Base-by-base conservation (phyloP, 768 basidiomycete genomes). In the Lentinula boryana region DNA sequence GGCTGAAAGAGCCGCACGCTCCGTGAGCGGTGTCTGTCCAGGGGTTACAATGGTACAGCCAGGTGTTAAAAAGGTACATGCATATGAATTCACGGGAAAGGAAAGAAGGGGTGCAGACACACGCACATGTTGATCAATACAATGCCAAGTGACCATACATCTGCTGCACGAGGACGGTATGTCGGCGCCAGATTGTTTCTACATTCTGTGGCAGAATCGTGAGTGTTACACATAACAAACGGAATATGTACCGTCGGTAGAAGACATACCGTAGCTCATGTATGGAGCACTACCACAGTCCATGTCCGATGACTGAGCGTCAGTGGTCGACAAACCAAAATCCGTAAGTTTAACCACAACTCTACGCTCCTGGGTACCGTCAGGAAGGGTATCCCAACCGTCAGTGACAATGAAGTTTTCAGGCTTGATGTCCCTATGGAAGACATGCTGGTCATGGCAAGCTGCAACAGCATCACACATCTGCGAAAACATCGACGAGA, bases 221-320 rank as follows among this genome's bases (percentile, higher is more conserved):
- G 61, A 67, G 63, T 62, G 60, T 64, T 57, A 23, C 60, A 61
- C 33, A 58, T 61, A 38, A 35, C 46, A 51, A 36, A 21, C 31
- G 56, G 23, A 46, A 33, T 31, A 41, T 18, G 50, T 38, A 23
- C n/a, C 13, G 31, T 33, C 9, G 31, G 43, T 15, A 18, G 55
- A 63, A 64, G 55, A 76, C 89, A 63, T 66, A 93, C 93, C 93
- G 69, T 88, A 98, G 72, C 93, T 95, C 96, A 98, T 98, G 74
- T 98, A 98, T 0, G 96, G 96, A 56, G 95, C 94, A 72, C 94
- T 96, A 61, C 96, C 96, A 73, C 97, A 98, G 72, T 98, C 96
- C 83, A 98, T 93, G 73, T 99, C 96, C 61, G 90, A 88, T 60
- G 91, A 94, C 64, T 92, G 86, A 64, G 84, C 72, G 68, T 98